These are phyloP conservation scores for Xylariaceae sp. DNA, from an alignment of 2,329 filamentous ascomycete species.

Conservation along the genomic window DNA sequence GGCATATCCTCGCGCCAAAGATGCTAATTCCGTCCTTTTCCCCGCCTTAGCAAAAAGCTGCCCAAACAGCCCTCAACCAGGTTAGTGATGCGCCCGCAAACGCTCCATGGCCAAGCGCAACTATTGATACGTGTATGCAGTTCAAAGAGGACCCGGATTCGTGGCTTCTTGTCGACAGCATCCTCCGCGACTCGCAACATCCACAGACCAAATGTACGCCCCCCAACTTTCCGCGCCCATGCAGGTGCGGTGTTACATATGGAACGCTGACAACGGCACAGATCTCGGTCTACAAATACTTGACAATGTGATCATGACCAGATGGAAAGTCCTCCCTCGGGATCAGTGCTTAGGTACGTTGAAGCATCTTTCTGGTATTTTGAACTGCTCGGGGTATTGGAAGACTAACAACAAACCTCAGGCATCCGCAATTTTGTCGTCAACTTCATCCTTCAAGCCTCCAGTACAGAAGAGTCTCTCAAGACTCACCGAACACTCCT, in stretches of 20 bases:
- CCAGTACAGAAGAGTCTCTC: conserved; percentile 81
- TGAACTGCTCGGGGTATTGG: too few relatives aligned
- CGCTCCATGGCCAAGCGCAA: conserved; percentile 8
- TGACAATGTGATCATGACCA: conserved; percentile 96
- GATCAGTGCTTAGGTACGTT: conserved; percentile 85
- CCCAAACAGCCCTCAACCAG: conserved; percentile 88
- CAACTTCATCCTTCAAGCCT: conserved; percentile 94
- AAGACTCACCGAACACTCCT: conserved; percentile 80
- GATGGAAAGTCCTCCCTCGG: conserved; percentile 95
- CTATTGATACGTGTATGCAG: conserved; percentile 42
- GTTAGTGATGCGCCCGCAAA: conserved; percentile 44
- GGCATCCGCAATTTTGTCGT: conserved; percentile 99
- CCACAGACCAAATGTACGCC: conserved; percentile 90
- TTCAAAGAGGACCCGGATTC: conserved; percentile 99
- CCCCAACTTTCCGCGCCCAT: conserved; percentile 5
- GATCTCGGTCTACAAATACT: conserved; percentile 93
- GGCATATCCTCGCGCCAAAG: conserved; percentile 6
- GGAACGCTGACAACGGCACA: conserved; percentile 37
- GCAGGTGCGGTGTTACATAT: neutral
- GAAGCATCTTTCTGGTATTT: too few relatives aligned
- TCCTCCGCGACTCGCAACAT: conserved; percentile 87
- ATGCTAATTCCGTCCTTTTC: conserved; percentile 26
- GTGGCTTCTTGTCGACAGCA: conserved; percentile 96
- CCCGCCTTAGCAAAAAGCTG: conserved; percentile 78
- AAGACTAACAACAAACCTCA: too few relatives aligned